These are phyloP conservation scores for Dryas drummondii DNA, from an alignment of 306 rosid genomes.

Conservation along the genomic window DNA sequence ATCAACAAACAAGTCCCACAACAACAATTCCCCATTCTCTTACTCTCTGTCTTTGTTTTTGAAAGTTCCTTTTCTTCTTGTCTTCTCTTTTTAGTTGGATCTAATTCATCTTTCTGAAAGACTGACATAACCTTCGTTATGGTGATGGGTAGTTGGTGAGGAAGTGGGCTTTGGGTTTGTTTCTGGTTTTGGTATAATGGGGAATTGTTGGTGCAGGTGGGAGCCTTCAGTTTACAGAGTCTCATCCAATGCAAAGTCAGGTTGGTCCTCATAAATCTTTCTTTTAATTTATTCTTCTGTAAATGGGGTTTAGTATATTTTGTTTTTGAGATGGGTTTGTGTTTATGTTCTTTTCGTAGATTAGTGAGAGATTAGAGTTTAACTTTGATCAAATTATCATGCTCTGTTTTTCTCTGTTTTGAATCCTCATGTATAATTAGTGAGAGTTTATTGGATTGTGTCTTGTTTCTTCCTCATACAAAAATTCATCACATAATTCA, in stretches of 20 bases:
- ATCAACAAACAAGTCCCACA: constrained; percentile 11
- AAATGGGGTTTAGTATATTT: background rate
- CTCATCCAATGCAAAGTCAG: constrained; percentile 88
- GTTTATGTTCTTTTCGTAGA: background rate
- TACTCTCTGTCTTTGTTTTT: background rate
- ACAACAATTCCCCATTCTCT: background rate
- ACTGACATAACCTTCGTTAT: constrained; percentile 17
- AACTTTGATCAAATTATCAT: constrained; percentile 5
- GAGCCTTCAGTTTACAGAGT: constrained; percentile 74
- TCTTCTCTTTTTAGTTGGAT: constrained; percentile 4
- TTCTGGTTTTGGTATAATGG: constrained; percentile 56
- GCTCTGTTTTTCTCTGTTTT: constrained; percentile 10
- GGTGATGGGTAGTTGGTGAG: constrained; percentile 47
- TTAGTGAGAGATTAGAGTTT: constrained; percentile 1
- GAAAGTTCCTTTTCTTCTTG: background rate
- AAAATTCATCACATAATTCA: background rate
- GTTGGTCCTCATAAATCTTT: constrained; percentile 37
- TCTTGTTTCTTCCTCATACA: background rate
- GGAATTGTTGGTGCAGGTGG: constrained; percentile 74
- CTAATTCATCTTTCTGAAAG: constrained; percentile 26
- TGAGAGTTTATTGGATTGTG: background rate
- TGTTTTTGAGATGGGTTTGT: background rate
- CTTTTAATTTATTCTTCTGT: background rate
- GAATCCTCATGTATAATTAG: background rate
- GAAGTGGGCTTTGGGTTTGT: constrained; percentile 22